Conservation (phyloP, 306 rosid species). For the Ziziphus jujuba region DNA sequence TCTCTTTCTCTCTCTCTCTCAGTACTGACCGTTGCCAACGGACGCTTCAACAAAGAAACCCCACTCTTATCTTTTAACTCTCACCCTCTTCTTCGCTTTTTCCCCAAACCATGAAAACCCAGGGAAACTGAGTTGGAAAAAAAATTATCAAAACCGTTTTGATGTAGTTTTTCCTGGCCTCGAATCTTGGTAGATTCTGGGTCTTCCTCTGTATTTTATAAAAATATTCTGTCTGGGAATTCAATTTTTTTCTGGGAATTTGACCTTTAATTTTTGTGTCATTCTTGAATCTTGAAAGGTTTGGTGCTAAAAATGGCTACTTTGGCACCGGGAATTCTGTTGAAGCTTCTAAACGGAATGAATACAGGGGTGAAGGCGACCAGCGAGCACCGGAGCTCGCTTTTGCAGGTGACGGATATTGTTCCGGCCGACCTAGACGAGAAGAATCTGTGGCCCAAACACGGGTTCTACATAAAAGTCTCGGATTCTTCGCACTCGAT, state of each 20-base stretch:
- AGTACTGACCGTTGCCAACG: constrained; percentile 58
- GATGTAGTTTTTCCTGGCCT: too few relatives aligned
- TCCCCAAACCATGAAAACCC: constrained; percentile 2
- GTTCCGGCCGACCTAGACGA: constrained; percentile 92
- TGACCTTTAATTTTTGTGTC: too few relatives aligned
- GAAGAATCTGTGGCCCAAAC: constrained; percentile 67
- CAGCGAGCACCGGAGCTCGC: constrained; percentile 77
- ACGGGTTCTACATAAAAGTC: constrained; percentile 81
- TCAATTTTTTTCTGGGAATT: too few relatives aligned
- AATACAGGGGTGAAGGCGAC: constrained; percentile 70
- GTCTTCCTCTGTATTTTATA: background rate
- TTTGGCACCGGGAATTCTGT: constrained; percentile 77
- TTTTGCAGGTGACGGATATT: constrained; percentile 82
- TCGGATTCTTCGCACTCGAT: constrained; percentile 88
- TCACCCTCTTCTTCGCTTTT: background rate
- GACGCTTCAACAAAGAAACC: constrained; percentile 12
- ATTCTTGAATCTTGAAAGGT: constrained; percentile 5
- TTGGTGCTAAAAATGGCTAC: constrained; percentile 48
- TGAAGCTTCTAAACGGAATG: constrained; percentile 74
- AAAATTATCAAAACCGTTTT: background rate
- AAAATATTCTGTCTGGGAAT: background rate
- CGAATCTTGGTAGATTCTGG: background rate
- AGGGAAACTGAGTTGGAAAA: background rate
- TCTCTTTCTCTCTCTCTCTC: background rate
- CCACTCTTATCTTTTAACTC: background rate